Evolutionary conservation across 176 grass and related monocot species (phyloP).

Genomic region (Elymus sibiricus): DNA sequence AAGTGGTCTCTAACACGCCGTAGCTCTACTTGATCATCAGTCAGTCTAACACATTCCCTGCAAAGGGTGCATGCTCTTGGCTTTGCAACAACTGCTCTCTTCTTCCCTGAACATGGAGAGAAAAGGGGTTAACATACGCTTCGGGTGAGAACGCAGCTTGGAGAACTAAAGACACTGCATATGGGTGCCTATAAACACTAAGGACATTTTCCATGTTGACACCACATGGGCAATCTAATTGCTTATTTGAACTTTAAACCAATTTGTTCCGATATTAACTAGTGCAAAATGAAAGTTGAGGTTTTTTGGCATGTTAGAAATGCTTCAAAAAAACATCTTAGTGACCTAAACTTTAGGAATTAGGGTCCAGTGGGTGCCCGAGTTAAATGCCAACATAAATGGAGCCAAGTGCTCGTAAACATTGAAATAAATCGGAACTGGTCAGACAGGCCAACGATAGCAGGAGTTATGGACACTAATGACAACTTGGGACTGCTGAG

Average conservation of each 20-base stretch:
- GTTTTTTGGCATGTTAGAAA: background rate
- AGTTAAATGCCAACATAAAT: background rate
- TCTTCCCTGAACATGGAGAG: constrained; percentile 39
- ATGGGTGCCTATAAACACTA: background rate
- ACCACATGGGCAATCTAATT: background rate
- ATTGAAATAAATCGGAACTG: background rate
- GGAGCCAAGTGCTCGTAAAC: background rate
- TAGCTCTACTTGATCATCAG: constrained; percentile 43
- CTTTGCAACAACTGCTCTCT: constrained; percentile 58
- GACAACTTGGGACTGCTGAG: background rate
- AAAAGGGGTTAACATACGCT: background rate
- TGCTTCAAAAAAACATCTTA: background rate
- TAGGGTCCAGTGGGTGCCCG: background rate
- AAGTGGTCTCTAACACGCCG: constrained; percentile 82
- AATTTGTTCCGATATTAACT: background rate
- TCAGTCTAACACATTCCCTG: constrained; percentile 58
- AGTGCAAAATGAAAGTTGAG: background rate
- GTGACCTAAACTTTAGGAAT: background rate
- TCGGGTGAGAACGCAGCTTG: background rate
- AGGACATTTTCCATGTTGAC: background rate
- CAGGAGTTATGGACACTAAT: background rate
- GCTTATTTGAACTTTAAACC: background rate
- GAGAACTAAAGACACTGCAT: constrained; percentile 1
- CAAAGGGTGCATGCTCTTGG: constrained; percentile 83
- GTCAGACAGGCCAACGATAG: background rate